A percentile compares a stretch with the other conserved stretches of the same genome.
phyloP scores from a whole-genome alignment of 164 flowering plant genomes.

The Piper betle region DNA sequence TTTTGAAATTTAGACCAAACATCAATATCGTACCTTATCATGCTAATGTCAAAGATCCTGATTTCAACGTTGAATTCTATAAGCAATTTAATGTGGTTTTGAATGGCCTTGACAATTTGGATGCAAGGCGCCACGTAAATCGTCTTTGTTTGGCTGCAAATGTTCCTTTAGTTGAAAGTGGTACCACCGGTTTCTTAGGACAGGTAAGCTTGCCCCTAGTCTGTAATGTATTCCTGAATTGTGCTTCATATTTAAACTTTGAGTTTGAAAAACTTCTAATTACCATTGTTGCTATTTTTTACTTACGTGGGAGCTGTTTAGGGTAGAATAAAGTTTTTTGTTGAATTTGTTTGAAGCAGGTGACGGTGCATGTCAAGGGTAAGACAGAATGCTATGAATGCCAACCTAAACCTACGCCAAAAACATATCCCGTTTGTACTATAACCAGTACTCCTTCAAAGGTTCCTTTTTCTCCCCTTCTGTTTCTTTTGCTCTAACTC shows the following conservation, averaged over 20 bases:
- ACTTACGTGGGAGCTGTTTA: neutral
- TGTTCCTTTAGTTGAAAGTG: conserved; percentile 94
- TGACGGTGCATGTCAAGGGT: conserved; percentile 88
- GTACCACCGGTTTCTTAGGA: conserved; percentile 96
- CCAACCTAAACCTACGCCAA: conserved; percentile 90
- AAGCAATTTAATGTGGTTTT: conserved; percentile 86
- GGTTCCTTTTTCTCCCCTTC: conserved; percentile 26
- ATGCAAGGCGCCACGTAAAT: conserved; percentile 94
- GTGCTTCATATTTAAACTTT: neutral
- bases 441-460: conserved; percentile 98
- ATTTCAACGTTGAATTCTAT: conserved; percentile 84
- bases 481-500: neutral
- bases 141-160: conserved; percentile 95
- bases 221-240: neutral
- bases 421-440: conserved; percentile 95
- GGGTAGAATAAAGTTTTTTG: neutral
- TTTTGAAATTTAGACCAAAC: conserved; percentile 72
- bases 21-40: conserved; percentile 81
- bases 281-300: too few species aligned
- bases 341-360: conserved; percentile 30
- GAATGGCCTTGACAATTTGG: conserved; percentile 94
- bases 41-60: conserved; percentile 84
- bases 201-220: conserved; percentile 38
- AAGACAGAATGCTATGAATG: conserved; percentile 96
- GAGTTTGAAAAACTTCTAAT: too few species aligned